Evolutionary conservation across 345 rosid genomes (phyloP).

Genomic region (Erysimum cheiranthoides): DNA sequence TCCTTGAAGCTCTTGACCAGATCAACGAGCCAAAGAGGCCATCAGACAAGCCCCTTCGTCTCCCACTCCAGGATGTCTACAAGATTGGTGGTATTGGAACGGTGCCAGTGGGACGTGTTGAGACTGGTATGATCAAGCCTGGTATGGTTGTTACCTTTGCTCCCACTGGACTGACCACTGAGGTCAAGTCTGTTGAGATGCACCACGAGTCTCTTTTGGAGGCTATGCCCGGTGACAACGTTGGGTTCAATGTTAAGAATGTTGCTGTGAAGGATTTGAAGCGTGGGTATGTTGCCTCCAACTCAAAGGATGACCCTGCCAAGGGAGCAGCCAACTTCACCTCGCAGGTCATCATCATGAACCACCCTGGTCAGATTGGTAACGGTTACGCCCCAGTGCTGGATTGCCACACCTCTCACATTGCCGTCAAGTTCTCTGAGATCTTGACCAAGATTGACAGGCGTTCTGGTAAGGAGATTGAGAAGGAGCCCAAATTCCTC

Average conservation of each 20-base stretch:
- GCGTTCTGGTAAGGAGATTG: too few species aligned
- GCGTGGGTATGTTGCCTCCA: slow-evolving; percentile 83
- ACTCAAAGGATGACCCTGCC: slow-evolving; percentile 90
- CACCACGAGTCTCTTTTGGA: slow-evolving; percentile 83
- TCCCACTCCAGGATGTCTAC: slow-evolving; percentile 70
- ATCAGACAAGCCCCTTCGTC: slow-evolving; percentile 89
- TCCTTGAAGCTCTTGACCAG: slow-evolving; percentile 57
- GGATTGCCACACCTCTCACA: slow-evolving; percentile 75
- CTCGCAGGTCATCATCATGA: slow-evolving; percentile 90
- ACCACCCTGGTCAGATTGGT: slow-evolving; percentile 92
- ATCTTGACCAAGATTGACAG: too few species aligned
- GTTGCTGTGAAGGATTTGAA: slow-evolving; percentile 89
- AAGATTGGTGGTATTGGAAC: slow-evolving; percentile 74
- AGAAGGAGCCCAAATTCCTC: slow-evolving; percentile 26
- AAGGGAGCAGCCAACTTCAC: slow-evolving; percentile 83
- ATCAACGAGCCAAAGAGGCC: slow-evolving; percentile 80
- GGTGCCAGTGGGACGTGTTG: slow-evolving; percentile 77
- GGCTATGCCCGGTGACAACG: slow-evolving; percentile 85
- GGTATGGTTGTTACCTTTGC: slow-evolving; percentile 83
- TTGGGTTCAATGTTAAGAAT: slow-evolving; percentile 86
- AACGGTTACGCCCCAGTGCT: slow-evolving; percentile 85
- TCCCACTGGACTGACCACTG: slow-evolving; percentile 80
- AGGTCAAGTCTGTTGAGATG: slow-evolving; percentile 95
- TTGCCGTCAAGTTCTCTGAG: too few species aligned
- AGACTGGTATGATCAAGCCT: slow-evolving; percentile 63